Percentiles rank a stretch among this genome's conserved stretches.
These are phyloP conservation scores for Ophiostoma triangulosporum DNA, from an alignment of 2,329 filamentous ascomycete species.

Conservation along the genomic window DNA sequence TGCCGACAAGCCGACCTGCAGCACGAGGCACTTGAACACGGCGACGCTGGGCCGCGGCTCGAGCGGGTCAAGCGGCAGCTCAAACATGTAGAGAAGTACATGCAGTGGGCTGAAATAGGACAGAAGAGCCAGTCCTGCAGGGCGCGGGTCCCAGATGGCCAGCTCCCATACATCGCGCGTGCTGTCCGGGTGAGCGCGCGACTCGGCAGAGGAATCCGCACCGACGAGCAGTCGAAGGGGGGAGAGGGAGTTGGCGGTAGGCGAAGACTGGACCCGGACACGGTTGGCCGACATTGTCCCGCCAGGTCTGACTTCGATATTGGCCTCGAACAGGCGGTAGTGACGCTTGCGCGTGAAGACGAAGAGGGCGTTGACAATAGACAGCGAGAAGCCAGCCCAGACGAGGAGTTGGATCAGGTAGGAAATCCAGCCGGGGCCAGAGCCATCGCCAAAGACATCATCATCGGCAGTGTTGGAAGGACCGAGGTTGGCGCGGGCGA, in stretches of 20 bases:
- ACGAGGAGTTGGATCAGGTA: constrained; percentile 47
- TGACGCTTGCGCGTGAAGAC: constrained; percentile 69
- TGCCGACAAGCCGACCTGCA: constrained; percentile 60
- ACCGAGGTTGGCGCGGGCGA: constrained; percentile 67
- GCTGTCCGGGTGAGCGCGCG: constrained; percentile 70
- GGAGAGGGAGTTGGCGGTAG: constrained; percentile 60
- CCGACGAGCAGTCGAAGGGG: constrained; percentile 66
- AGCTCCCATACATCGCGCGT: constrained; percentile 89
- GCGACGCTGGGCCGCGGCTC: constrained; percentile 77
- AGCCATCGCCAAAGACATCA: constrained; percentile 66
- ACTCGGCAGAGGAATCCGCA: constrained; percentile 58
- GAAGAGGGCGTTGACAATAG: constrained; percentile 65
- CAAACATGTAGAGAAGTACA: constrained; percentile 78
- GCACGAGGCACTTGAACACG: constrained; percentile 66
- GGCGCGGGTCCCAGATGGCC: constrained; percentile 83
- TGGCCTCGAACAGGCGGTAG: constrained; percentile 83
- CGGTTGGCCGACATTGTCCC: constrained; percentile 76
- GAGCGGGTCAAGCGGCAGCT: constrained; percentile 61
- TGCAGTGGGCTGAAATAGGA: constrained; percentile 90
- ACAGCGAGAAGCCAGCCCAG: constrained; percentile 53
- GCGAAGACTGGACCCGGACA: constrained; percentile 77
- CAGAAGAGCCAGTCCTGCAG: constrained; percentile 68
- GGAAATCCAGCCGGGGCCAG: constrained; percentile 12
- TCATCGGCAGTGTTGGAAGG: constrained; percentile 33
- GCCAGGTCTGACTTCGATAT: constrained; percentile 59